Evolutionary conservation across 768 basidiomycete genomes (phyloP), one percentile per base, ranked within the genome.

Genomic region (Dacryopinax spathularia): DNA sequence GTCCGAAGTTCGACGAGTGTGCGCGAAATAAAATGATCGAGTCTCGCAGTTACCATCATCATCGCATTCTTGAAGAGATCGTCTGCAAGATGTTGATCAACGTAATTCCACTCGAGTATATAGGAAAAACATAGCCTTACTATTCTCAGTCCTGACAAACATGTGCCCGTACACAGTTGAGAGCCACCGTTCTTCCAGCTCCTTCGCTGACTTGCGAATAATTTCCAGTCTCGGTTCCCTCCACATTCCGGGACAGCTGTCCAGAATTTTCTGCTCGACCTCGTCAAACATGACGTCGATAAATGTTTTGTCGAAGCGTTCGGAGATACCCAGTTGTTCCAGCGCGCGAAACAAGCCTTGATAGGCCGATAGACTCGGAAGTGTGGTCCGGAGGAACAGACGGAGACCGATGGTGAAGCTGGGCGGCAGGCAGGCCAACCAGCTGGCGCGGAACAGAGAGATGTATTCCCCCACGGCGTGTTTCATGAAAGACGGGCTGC

Each of bases 11-110:
- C 89, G 70, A 88, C 91, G 27, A 97, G 76, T 1, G 87, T 90
- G 73, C 93, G 94, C 73, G 91, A 89, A 69, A 97, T 84, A 67
- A 95, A 89, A 68, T 91, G 94, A 68, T 97, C 94, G 70, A 97
- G 89, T 43, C 89, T 78, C 1, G 87, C 84, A 25, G 88, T 86
- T 15, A 91, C 84, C 1, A 56, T 56, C 48, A 56, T 56, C 86
- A 86, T 69, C 85, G 82, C 60, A 95, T 75, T 84, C 88, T 80
- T 34, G 79, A 72, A 69, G 84, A 77, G 33, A 87, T 83, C 73
- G 92, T 85, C 64, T 88, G 83, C 66, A 9, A 64, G 61, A 35
- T 67, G 68, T 35, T 67, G 64, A 61, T 69, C 65, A 44, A 68
- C 64, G n/a, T n/a, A n/a, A n/a, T n/a, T n/a, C n/a, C n/a, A n/a